phyloP scores from a whole-genome alignment of 78 protist species.

The slime mould (Dictyostelium discoideum) region dicty_2.7 NC_007089.4:1610501-1611000 shows the following conservation, averaged over 20 bases:
- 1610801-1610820: not conserved
- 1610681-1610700: not conserved
- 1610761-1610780: not conserved
- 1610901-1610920: not conserved
- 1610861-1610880: not conserved
- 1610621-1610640: not conserved
- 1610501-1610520: not conserved
- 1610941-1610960: not conserved
- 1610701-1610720: not conserved
- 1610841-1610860: not conserved
- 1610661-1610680: not conserved
- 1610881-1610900: not conserved
- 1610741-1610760: not conserved
- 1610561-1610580: not conserved
- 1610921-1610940: not conserved
- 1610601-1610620: not conserved
- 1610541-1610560: not conserved
- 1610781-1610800: not conserved
- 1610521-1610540: not conserved
- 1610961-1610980: not conserved
- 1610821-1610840: not conserved
- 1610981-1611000: not conserved
- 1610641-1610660: not conserved
- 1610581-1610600: not conserved
- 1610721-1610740: not conserved